A percentile compares a stretch with the other conserved stretches of the same genome.
These are phyloP conservation scores for Tetrastigma voinierianum DNA, from an alignment of 164 flowering plant genomes.

Conservation along the genomic window DNA sequence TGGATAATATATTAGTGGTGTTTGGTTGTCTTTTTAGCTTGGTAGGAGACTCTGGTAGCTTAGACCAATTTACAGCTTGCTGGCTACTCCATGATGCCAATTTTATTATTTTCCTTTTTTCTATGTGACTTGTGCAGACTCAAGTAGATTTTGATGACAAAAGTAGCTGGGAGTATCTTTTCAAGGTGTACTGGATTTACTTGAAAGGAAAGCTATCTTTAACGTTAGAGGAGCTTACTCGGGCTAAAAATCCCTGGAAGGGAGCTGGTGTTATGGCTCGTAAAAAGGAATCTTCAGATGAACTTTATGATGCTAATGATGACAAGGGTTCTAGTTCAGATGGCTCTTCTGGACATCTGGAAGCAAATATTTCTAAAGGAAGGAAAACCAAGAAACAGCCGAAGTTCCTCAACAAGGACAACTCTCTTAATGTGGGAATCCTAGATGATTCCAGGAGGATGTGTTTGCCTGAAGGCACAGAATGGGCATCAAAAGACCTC, in stretches of 20 bases:
- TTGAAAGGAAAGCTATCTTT: conserved; percentile 64
- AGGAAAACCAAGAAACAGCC: conserved; percentile 42
- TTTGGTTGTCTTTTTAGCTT: background rate
- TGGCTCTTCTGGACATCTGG: conserved; percentile 31
- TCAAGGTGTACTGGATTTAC: conserved; percentile 85
- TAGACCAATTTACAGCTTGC: background rate
- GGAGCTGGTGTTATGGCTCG: conserved; percentile 30
- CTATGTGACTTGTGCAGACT: conserved; percentile 46
- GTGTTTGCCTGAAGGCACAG: conserved; percentile 26
- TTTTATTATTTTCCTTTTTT: background rate
- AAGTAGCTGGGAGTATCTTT: conserved; percentile 87
- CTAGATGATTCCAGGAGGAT: conserved; percentile 15
- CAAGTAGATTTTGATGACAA: conserved; percentile 81
- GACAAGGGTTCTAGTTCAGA: conserved; percentile 41
- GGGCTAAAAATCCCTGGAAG: conserved; percentile 70
- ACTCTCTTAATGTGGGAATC: conserved; percentile 15
- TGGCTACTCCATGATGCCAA: background rate
- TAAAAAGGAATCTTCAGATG: conserved; percentile 39
- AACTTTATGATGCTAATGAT: conserved; percentile 29
- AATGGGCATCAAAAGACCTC: conserved; percentile 91
- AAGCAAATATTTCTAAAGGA: conserved; percentile 35
- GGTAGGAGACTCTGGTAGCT: background rate
- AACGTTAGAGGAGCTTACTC: conserved; percentile 57
- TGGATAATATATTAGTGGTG: background rate
- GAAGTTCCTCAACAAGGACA: conserved; percentile 27